phyloP scores from a whole-genome alignment of 768 basidiomycete genomes.

The Amanita rimosa region DNA sequence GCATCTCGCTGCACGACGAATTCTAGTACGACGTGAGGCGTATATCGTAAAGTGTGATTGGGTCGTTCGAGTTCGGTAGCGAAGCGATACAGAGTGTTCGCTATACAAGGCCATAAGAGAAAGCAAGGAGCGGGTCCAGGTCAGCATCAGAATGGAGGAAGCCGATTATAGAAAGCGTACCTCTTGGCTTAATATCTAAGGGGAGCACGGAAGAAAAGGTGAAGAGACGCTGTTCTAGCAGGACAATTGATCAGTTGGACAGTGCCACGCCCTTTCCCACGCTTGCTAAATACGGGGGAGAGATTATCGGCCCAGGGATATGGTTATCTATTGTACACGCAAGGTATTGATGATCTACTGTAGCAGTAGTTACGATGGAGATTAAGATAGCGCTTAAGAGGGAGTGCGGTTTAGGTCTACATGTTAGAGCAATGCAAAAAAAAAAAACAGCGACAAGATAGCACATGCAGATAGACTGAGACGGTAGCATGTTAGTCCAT shows the following conservation, averaged over 20 bases:
- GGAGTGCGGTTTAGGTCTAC: constrained; percentile 10
- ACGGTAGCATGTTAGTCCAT: constrained; percentile 15
- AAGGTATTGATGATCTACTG: not conserved
- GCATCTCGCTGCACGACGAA: constrained; percentile 39
- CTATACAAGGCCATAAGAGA: not conserved
- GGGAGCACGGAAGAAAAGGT: not conserved
- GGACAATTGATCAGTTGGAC: constrained; percentile 3
- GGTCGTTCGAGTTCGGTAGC: not conserved
- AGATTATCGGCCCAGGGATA: not conserved
- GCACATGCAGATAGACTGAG: constrained; percentile 7
- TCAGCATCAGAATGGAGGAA: not conserved
- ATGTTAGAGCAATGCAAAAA: constrained; percentile 15
- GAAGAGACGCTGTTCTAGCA: not conserved
- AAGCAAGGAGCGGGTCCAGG: not conserved
- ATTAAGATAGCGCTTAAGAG: constrained; percentile 4
- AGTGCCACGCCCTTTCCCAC: constrained; percentile 5
- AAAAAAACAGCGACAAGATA: constrained; percentile 19
- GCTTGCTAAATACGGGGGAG: not conserved
- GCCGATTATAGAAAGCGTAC: not conserved
- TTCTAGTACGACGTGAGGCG: not conserved
- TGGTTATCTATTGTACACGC: not conserved
- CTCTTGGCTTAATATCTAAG: constrained; percentile 3
- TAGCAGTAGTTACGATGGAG: not conserved
- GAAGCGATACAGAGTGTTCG: constrained; percentile 1
- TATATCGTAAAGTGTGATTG: not conserved